Evolutionary conservation across 108 stramenopile species (phyloP), one percentile per base, ranked within the genome.

Genomic region (Fragilaria crotonensis): DNA sequence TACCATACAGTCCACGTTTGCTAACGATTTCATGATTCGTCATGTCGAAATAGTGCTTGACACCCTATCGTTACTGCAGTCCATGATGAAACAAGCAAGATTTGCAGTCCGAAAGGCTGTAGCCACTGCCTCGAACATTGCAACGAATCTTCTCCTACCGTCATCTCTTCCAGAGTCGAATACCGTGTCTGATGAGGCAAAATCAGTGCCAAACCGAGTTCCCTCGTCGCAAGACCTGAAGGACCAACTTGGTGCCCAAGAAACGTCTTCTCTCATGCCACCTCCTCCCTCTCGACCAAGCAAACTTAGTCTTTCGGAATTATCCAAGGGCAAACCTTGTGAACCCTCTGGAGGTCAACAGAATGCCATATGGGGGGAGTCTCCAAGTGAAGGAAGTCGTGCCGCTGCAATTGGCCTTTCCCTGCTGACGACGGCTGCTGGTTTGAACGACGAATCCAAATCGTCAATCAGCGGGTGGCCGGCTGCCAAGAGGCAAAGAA

Each of bases 1-100:
- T 19, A 56, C 54, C 2, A 56, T 56, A 3, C 54, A 56, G 30
- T 19, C 25, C 2, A n/a, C 33, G 18, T 14, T 56, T 17, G 30
- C 31, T n/a, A 31, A 31, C 14, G 54, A 56, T 23, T 11, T 20
- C 23, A 56, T 56, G 54, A 3, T 56, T 1, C n/a, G 25, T 19
- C 1, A 56, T 20, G 54, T 33, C n/a, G 54, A 56, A 33, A n/a
- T 56, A 19, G 23, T 56, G 7, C 32, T 56, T 56, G 54, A 56
- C 31, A 56, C 54, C 21, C n/a, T 36, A 18, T 21, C 30, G 11
- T 56, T 56, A 29, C 32, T 56, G 2, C 30, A 56, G 4, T 56
- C 54, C 2, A 56, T 56, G 54, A 56, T 56, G 54, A 56, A 56
- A 20, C 54, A 56, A 29, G 54, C 54, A 20, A 21, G 54, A 21